Conservation (phyloP, 495 filamentous ascomycete genomes). For the Bacidia gigantensis region DNA sequence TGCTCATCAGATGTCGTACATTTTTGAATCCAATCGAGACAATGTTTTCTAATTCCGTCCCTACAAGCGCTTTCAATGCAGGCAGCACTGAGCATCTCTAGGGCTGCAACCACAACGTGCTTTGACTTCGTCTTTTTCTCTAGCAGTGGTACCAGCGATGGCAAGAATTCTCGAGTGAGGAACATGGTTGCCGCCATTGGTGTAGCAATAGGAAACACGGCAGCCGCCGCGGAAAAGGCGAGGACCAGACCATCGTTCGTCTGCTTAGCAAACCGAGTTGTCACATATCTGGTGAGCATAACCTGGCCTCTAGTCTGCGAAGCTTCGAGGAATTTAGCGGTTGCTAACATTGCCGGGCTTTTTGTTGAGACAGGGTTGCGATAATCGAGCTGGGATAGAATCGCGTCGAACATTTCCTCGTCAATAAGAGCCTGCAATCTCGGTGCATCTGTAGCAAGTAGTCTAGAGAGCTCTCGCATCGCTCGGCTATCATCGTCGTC, state of each 20-base stretch:
- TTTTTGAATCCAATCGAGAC: conserved; percentile 69
- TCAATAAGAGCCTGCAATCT: conserved; percentile 56
- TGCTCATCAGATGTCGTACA: conserved; percentile 54
- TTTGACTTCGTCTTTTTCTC: conserved; percentile 58
- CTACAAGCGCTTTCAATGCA: conserved; percentile 70
- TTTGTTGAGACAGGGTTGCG: conserved; percentile 52
- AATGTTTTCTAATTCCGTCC: conserved; percentile 65
- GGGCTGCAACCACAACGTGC: conserved; percentile 63
- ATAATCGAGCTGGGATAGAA: conserved; percentile 65
- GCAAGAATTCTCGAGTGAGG: conserved; percentile 69
- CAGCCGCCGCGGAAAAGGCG: conserved; percentile 77
- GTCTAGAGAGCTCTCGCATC: conserved; percentile 47
- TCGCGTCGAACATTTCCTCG: conserved; percentile 62
- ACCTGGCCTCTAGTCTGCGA: conserved; percentile 53
- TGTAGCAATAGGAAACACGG: conserved; percentile 73
- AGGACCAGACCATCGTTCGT: conserved; percentile 48
- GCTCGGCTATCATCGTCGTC: conserved; percentile 40
- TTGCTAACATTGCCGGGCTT: conserved; percentile 60
- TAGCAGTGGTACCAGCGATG: conserved; percentile 53
- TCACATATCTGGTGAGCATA: conserved; percentile 54
- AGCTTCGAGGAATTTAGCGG: conserved; percentile 65
- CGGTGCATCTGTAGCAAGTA: conserved; percentile 45
- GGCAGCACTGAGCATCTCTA: conserved; percentile 82
- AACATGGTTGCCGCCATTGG: conserved; percentile 59
- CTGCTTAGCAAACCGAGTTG: conserved; percentile 34